These are phyloP conservation scores for Helianthus annuus DNA, from an alignment of 129 eudicot genomes.

Conservation along the genomic window HanXRQr2.0-SUNRISE NC_035441.2:166214087-166214586, in stretches of 20 bases:
- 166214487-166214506: background rate
- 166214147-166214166: conserved; percentile 4
- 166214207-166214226: conserved; percentile 88
- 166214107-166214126: conserved; percentile 27
- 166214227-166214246: conserved; percentile 44
- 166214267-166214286: conserved; percentile 32
- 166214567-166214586: no score
- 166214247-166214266: conserved; percentile 42
- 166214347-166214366: background rate
- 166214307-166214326: conserved; percentile 17
- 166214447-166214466: background rate
- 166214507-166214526: background rate
- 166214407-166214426: background rate
- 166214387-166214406: conserved; percentile 21
- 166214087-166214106: conserved; percentile 26
- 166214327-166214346: background rate
- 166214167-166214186: conserved; percentile 45
- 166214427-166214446: background rate
- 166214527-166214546: no score
- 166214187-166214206: conserved; percentile 77
- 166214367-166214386: background rate
- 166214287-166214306: conserved; percentile 32
- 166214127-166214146: conserved; percentile 13
- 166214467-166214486: background rate
- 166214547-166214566: no score